A percentile compares a stretch with the other conserved stretches of the same genome.
These are phyloP conservation scores for Quercus phellos DNA, from an alignment of 331 rosid genomes.

Conservation along the genomic window DNA sequence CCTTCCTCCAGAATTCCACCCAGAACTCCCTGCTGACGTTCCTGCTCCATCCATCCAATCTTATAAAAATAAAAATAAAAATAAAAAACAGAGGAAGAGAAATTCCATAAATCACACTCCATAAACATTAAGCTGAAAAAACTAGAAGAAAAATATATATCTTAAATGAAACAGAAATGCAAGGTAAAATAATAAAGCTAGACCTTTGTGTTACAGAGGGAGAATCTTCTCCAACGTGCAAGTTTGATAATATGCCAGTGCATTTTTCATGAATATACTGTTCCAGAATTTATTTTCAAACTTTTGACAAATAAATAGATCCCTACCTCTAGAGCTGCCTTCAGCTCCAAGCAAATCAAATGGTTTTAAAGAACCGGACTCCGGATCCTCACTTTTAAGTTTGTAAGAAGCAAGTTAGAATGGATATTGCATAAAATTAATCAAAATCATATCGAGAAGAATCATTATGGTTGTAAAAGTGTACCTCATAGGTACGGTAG, in stretches of 20 bases:
- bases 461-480: constrained; percentile 2
- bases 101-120: not conserved
- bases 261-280: not conserved
- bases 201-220: not conserved
- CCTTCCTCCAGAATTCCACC: constrained; percentile 81
- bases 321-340: constrained; percentile 66
- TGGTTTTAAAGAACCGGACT: constrained; percentile 55
- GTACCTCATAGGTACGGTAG: constrained; percentile 50
- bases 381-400: constrained; percentile 48
- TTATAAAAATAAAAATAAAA: constrained; percentile 10
- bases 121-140: not conserved
- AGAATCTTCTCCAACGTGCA: not conserved
- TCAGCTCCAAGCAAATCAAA: constrained; percentile 70
- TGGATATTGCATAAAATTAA: not conserved
- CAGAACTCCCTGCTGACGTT: constrained; percentile 55
- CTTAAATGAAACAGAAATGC: not conserved
- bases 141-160: not conserved
- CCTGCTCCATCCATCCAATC: constrained; percentile 76
- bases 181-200: not conserved
- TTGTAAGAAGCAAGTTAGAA: constrained; percentile 22
- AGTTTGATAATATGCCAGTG: not conserved
- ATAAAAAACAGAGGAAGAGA: not conserved
- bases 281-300: constrained; percentile 15
- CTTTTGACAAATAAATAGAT: constrained; percentile 7
- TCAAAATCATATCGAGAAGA: not conserved